Evolutionary conservation across 176 grass and related monocot species (phyloP), one percentile per base, ranked within the genome.

Genomic region (Leersia perrieri): DNA sequence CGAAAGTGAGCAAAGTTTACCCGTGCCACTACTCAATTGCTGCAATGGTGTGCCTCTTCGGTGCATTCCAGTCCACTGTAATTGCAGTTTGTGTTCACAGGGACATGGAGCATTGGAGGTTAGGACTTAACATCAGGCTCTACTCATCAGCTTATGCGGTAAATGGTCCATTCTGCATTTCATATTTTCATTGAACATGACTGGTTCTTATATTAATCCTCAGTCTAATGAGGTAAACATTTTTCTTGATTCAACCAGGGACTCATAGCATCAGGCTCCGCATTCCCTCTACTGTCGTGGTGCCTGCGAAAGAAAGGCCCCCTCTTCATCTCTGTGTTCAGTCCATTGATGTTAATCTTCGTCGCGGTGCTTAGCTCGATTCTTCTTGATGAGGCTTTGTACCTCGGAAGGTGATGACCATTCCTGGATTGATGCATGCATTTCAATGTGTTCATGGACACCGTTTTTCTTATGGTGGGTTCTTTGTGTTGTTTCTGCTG

Each of bases 261-360:
- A 6, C 22, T 89, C 32, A 14, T 89, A 7, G 73, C 79, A 28
- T 89, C 90, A 7, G 87, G 83, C 18, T 60, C 63, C 1, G 65
- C 58, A 5, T 79, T 84, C 79, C 82, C 84, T 2, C 40, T 95
- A 10, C 42, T 88, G 68, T 72, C 89, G 1, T 95, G 92, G 92
- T 95, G 89, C 79, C 76, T 92, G 44, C 61, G 71, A 55, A 69
- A 75, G 76, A 89, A 74, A 68, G 92, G 92, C 0, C 87, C 87
- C 1, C 74, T 94, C 1, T 94, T 82, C 42, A 73, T 88, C 9
- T 86, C 92, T 2, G 74, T 89, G 72, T 95, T 95, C 82, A 84
- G 64, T 68, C 92, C 84, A 0, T 9, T 91, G 77, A 80, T 81
- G 63, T 57, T 91, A 35, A 27, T 92, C 33, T 75, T 89, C 16